A percentile compares a stretch with the other conserved stretches of the same genome.
phyloP scores from a whole-genome alignment of 164 flowering plant genomes.

The Tetracentron sinense region DNA sequence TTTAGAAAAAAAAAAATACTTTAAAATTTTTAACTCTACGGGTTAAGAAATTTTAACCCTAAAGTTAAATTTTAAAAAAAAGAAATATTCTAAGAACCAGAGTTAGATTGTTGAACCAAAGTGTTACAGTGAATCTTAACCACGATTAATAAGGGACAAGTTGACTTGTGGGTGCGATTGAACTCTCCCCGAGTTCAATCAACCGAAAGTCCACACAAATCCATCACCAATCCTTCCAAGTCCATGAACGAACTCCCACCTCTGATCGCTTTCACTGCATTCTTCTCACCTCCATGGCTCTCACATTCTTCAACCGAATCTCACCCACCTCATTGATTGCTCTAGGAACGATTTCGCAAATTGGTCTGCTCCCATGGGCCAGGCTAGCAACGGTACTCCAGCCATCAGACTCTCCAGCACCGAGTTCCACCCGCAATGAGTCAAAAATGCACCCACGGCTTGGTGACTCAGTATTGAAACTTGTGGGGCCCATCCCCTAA shows the following conservation, averaged over 20 bases:
- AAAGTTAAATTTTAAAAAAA: too few species aligned
- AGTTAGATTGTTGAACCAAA: too few species aligned
- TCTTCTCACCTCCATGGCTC: conserved; percentile 18
- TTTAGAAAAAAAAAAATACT: too few species aligned
- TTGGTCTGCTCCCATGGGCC: conserved; percentile 53
- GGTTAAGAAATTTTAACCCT: too few species aligned
- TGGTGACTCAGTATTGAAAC: conserved; percentile 28
- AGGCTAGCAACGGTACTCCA: conserved; percentile 33
- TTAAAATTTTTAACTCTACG: too few species aligned
- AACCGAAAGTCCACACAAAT: too few species aligned
- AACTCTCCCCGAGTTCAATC: too few species aligned
- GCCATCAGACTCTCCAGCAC: conserved; percentile 23
- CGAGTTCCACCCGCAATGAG: conserved; percentile 53
- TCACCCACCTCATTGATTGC: conserved; percentile 19
- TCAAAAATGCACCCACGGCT: conserved; percentile 42
- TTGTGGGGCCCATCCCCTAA: conserved; percentile 44
- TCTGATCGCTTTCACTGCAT: conserved; percentile 16
- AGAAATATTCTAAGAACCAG: too few species aligned
- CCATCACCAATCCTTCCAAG: conserved; percentile 18
- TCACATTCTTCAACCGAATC: not conserved
- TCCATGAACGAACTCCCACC: conserved; percentile 28
- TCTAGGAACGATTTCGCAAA: conserved; percentile 28
- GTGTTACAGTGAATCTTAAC: too few species aligned
- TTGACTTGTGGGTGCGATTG: too few species aligned
- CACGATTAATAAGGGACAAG: too few species aligned